Percentiles rank a stretch among this genome's conserved stretches.
Conservation (phyloP, 805 yeast species). For the Vanderwaltozyma yarrowii region DNA sequence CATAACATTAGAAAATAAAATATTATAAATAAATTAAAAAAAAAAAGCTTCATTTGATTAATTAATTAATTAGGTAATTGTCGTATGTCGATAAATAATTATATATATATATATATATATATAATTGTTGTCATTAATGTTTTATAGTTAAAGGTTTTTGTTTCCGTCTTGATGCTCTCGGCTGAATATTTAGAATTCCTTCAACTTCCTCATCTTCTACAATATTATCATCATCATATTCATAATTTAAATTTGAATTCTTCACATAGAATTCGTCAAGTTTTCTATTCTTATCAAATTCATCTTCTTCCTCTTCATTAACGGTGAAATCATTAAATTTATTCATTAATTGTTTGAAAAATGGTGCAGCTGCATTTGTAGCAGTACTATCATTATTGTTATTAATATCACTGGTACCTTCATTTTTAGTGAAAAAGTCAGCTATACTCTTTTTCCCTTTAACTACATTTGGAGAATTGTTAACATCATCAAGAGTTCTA, state of each 20-base stretch:
- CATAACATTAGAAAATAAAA: no score
- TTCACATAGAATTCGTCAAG: conserved; percentile 17
- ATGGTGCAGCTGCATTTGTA: conserved; percentile 1
- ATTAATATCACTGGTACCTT: neutral
- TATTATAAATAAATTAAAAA: no score
- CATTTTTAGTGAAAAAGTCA: conserved; percentile 12
- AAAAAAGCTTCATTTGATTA: no score
- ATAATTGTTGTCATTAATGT: no score
- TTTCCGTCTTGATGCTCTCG: neutral
- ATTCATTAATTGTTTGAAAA: conserved; percentile 13
- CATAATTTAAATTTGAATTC: conserved; percentile 17
- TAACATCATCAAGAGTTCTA: conserved; percentile 12
- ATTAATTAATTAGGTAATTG: no score
- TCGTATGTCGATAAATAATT: no score
- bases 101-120: no score
- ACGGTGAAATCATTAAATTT: conserved; percentile 27
- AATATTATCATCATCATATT: conserved; percentile 19
- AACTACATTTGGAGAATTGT: conserved; percentile 13
- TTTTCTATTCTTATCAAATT: conserved; percentile 17
- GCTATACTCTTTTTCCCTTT: conserved; percentile 16
- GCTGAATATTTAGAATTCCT: conserved; percentile 1
- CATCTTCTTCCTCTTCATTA: conserved; percentile 23
- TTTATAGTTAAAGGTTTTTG: conserved; percentile 1
- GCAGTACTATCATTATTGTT: neutral
- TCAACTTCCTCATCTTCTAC: conserved; percentile 10